A percentile compares a stretch with the other conserved stretches of the same genome.
These are phyloP conservation scores for Stagonosporopsis rhizophila DNA, from an alignment of 2,329 filamentous ascomycete species.

Conservation along the genomic window DNA sequence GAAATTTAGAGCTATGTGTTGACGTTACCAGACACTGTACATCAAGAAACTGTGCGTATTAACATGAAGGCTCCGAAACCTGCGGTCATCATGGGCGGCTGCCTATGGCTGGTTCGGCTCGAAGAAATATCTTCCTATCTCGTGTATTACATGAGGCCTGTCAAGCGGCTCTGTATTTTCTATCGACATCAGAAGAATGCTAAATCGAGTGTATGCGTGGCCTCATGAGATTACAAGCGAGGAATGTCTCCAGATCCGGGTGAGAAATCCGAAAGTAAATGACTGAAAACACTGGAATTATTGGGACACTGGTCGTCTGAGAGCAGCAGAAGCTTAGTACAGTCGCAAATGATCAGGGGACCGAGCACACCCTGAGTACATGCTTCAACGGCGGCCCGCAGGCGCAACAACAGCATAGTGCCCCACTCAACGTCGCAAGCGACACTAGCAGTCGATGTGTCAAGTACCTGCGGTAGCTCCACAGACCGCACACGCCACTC, in stretches of 20 bases:
- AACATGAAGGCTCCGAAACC: neutral
- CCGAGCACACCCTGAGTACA: slow-evolving; percentile 16
- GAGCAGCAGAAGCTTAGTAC: neutral
- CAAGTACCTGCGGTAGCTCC: slow-evolving; percentile 18
- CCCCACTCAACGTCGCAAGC: neutral
- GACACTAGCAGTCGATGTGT: slow-evolving; percentile 6
- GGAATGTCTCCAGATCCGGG: neutral
- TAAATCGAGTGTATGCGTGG: neutral
- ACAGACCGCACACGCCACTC: slow-evolving; percentile 13
- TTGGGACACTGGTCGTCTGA: neutral
- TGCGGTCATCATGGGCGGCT: neutral
- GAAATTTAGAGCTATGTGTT: neutral
- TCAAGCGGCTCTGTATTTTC: neutral
- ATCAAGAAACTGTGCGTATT: neutral
- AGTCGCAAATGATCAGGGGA: neutral
- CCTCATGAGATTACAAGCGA: slow-evolving; percentile 6
- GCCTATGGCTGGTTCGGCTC: neutral
- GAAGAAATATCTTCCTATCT: neutral
- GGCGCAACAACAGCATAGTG: neutral
- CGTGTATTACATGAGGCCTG: slow-evolving; percentile 13
- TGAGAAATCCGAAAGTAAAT: neutral
- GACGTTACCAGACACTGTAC: neutral
- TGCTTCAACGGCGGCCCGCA: slow-evolving; percentile 12
- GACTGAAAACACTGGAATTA: neutral
- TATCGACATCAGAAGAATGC: slow-evolving; percentile 5